Percentiles rank a stretch among this genome's conserved stretches.
phyloP scores from a whole-genome alignment of 2,329 filamentous ascomycete genomes.

The Sporothrix sp. region DNA sequence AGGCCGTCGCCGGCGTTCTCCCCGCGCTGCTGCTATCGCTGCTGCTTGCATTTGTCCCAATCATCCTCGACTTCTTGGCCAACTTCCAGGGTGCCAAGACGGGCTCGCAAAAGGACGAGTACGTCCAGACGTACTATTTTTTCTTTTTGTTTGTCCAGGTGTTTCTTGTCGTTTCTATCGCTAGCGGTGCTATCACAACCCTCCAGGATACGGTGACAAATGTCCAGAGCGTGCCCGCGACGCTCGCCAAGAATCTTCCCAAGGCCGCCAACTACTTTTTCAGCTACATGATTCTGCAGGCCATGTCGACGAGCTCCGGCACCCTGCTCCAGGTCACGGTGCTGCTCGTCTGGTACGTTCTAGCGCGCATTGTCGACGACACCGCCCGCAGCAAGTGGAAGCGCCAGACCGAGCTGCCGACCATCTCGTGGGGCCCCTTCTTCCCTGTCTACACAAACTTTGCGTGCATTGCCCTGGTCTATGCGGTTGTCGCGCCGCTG shows the following conservation, averaged over 20 bases:
- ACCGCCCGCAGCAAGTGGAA: constrained; percentile 76
- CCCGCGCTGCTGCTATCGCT: constrained; percentile 68
- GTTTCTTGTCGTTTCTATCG: constrained; percentile 84
- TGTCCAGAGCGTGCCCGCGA: constrained; percentile 56
- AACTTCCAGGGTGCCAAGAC: constrained; percentile 72
- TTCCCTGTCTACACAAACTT: constrained; percentile 97
- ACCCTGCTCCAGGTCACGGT: constrained; percentile 76
- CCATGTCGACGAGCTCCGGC: constrained; percentile 80
- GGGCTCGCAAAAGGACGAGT: constrained; percentile 64
- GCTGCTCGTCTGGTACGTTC: constrained; percentile 69
- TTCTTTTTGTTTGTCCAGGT: constrained; percentile 89
- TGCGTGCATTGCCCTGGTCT: constrained; percentile 83
- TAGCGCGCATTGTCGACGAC: constrained; percentile 72
- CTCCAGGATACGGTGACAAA: constrained; percentile 49
- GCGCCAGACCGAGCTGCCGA: constrained; percentile 67
- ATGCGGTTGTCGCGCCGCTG: constrained; percentile 78
- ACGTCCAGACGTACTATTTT: constrained; percentile 91
- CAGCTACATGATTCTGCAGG: constrained; percentile 94
- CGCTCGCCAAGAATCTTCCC: constrained; percentile 71
- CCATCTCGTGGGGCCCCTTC: constrained; percentile 82
- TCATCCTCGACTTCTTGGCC: constrained; percentile 66
- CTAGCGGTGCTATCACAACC: constrained; percentile 55
- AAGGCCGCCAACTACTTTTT: constrained; percentile 94
- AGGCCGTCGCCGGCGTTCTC: constrained; percentile 70
- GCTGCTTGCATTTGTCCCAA: constrained; percentile 69